These are phyloP conservation scores for Thielaviopsis euricoi DNA, from an alignment of 2,329 filamentous ascomycete species.

Conservation along the genomic window DNA sequence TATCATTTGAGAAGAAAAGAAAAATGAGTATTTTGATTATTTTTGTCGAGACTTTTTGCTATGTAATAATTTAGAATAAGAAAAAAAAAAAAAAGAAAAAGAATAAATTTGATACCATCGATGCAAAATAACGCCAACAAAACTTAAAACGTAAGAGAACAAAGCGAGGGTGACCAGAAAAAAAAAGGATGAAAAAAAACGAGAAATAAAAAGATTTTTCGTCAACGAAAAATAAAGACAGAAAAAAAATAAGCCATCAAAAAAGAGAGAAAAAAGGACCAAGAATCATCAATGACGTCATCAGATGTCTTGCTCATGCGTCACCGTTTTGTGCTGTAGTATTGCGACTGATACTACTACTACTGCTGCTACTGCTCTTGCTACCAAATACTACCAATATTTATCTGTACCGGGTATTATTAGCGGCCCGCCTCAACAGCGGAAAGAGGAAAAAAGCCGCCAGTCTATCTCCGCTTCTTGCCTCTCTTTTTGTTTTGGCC, in stretches of 20 bases:
- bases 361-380: too few species aligned
- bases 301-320: background rate
- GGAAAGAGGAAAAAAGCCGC: background rate
- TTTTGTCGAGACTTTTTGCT: background rate
- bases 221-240: too few species aligned
- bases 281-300: background rate
- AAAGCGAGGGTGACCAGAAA: background rate
- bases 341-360: too few species aligned
- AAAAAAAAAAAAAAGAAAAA: background rate
- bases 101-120: background rate
- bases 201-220: background rate
- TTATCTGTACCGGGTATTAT: too few species aligned
- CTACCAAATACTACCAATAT: background rate
- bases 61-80: background rate
- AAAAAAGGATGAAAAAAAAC: background rate
- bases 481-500: slow-evolving; percentile 12
- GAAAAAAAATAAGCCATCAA: background rate
- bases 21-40: background rate
- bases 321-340: background rate
- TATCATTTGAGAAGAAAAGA: background rate
- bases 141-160: background rate
- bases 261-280: background rate
- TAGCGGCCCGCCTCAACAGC: background rate
- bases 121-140: background rate
- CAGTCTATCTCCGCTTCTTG: slow-evolving; percentile 3